Conservation (phyloP, 495 filamentous ascomycete species). For the Hapsidospora chrysogenum region DNA sequence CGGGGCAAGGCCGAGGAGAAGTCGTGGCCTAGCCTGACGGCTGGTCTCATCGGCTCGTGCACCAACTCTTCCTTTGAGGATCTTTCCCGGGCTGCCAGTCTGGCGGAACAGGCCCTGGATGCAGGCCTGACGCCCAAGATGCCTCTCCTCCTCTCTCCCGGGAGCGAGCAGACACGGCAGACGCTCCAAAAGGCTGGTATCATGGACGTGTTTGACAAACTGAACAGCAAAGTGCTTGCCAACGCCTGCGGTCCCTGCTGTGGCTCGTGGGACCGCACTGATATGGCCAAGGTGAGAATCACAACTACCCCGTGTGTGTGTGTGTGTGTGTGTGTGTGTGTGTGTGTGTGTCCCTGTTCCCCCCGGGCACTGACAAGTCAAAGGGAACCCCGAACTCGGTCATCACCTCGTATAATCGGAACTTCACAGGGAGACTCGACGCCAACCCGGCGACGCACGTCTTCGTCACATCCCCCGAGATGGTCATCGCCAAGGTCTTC, state of each 20-base stretch:
- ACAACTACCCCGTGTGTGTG: no score
- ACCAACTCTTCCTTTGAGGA: conserved; percentile 97
- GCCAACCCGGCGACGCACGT: conserved; percentile 94
- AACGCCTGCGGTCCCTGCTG: conserved; percentile 95
- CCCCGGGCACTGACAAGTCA: no score
- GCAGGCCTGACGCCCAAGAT: conserved; percentile 80
- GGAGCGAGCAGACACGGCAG: conserved; percentile 88
- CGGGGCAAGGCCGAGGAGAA: conserved; percentile 64
- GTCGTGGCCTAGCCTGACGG: conserved; percentile 80
- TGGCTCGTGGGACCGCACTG: conserved; percentile 89
- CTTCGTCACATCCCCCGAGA: conserved; percentile 88
- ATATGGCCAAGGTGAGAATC: no score
- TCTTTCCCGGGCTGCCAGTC: conserved; percentile 82
- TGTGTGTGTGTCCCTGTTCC: no score
- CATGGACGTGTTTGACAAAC: conserved; percentile 67
- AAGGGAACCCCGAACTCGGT: conserved; percentile 86
- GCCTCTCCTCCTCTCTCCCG: conserved; percentile 88
- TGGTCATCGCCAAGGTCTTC: conserved; percentile 90
- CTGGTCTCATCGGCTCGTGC: conserved; percentile 90
- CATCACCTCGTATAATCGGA: conserved; percentile 93
- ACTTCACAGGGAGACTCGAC: conserved; percentile 93
- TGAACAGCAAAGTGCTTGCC: conserved; percentile 76
- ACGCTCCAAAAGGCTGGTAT: conserved; percentile 77
- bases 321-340: no score
- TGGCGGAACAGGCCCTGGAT: conserved; percentile 75